Percentiles rank a stretch among this genome's conserved stretches.
Evolutionary conservation across 805 yeast species (phyloP).

Genomic region (Blastobotrys chiropterorum): DNA sequence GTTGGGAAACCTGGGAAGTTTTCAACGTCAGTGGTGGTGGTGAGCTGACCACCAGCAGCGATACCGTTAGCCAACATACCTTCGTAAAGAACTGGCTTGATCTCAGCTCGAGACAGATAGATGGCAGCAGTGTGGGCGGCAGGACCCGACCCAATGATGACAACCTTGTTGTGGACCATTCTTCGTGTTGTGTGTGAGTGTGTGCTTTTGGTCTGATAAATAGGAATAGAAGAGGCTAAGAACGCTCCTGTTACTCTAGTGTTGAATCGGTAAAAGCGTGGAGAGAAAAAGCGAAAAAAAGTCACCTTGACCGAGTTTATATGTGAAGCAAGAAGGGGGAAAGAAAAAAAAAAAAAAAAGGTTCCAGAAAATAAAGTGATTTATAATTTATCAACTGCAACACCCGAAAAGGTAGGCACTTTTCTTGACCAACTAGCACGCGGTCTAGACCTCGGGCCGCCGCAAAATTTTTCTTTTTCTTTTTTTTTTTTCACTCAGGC

Average conservation of each 20-base stretch:
- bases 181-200: slow-evolving; percentile 5
- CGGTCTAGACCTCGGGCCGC: neutral
- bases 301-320: neutral
- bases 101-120: slow-evolving; percentile 93
- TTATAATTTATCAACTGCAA: neutral
- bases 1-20: slow-evolving; percentile 99
- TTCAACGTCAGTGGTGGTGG: slow-evolving; percentile 97
- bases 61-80: slow-evolving; percentile 96
- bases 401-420: neutral
- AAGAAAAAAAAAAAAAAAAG: too few relatives aligned
- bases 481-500: neutral
- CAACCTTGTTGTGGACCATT: slow-evolving; percentile 30
- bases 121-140: slow-evolving; percentile 99
- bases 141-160: slow-evolving; percentile 82
- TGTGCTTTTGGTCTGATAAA: neutral
- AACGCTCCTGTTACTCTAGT: neutral
- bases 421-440: neutral
- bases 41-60: slow-evolving; percentile 98
- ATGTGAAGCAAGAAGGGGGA: neutral
- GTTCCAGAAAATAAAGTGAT: neutral
- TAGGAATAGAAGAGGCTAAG: neutral
- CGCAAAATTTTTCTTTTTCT: neutral
- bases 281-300: neutral
- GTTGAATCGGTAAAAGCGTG: neutral
- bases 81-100: slow-evolving; percentile 87